Evolutionary conservation across 441 rosid species (phyloP), one percentile per base, ranked within the genome.

Genomic region (Melianthus villosus): DNA sequence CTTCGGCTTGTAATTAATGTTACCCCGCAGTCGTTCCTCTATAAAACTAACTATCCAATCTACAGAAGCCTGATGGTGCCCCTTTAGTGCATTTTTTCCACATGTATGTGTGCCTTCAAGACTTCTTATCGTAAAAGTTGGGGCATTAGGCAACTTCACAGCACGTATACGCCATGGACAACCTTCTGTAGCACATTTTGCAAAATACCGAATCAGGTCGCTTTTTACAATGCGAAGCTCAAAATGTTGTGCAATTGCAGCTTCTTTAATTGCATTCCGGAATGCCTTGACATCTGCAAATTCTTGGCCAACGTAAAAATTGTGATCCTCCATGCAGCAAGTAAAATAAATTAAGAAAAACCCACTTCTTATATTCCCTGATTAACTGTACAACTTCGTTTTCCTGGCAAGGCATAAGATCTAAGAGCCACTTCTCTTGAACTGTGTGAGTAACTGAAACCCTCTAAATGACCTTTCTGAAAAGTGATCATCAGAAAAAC

Each of bases 41-140:
- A 67, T 69, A 38, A 69, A 75, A 45, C 55, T 64, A 40, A 69
- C 83, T 37, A 68, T 64, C 83, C 83, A 72, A 55, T 72, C 72
- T 13, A 75, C 68, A 36, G 74, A 72, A 42, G 83, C 83, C 38
- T 75, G 74, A 53, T 75, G 79, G 40, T 75, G 82, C 29, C 79
- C 73, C 16, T 65, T 54, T 40, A 66, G 74, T 9, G 76, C 70
- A 48, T 62, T 72, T 59, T 43, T 62, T 16, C 70, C 79, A 18
- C 77, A 69, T n/a, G 72, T 66, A 49, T 72, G 75, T 20, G 53
- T 47, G 15, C 67, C 68, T 51, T 71, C 74, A 31, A 71, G 63
- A 54, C 72, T 72, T 59, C 77, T 56, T 38, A 75, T 55, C 0
- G 65, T 42, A 40, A 75, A 75, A 20, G 72, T 72, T 16, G 66